A percentile compares a stretch with the other conserved stretches of the same genome.
phyloP scores from a whole-genome alignment of 306 rosid species.

The Abrus precatorius region DNA sequence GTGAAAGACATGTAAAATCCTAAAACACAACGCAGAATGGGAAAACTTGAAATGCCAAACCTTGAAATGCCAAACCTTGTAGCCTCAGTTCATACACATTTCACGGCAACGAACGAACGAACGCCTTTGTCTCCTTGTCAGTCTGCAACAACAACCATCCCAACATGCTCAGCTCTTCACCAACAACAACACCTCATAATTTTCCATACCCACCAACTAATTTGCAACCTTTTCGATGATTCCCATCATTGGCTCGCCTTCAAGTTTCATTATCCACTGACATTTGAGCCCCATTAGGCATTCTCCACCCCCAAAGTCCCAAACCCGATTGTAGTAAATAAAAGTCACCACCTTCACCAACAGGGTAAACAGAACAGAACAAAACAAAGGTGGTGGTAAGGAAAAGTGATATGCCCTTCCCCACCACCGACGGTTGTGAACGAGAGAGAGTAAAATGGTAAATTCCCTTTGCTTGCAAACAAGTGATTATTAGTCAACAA shows the following conservation, averaged over 20 bases:
- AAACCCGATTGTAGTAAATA: background rate
- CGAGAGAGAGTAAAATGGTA: constrained; percentile 16
- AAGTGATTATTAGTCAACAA: background rate
- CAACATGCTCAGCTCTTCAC: constrained; percentile 6
- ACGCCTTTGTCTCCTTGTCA: constrained; percentile 17
- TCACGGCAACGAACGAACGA: constrained; percentile 6
- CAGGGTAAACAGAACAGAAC: background rate
- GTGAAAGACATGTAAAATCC: background rate
- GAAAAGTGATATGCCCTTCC: background rate
- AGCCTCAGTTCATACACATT: constrained; percentile 12
- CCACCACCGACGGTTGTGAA: background rate
- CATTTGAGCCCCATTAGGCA: background rate
- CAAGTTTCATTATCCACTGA: constrained; percentile 3
- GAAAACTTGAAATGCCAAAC: background rate
- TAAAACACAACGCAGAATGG: background rate
- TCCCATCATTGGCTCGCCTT: background rate
- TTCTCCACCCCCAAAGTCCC: background rate
- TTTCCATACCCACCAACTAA: constrained; percentile 44
- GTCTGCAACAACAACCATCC: constrained; percentile 1
- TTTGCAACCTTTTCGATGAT: constrained; percentile 6
- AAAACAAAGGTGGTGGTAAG: background rate
- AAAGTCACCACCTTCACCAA: background rate
- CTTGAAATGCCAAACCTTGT: constrained; percentile 34
- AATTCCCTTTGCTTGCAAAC: background rate
- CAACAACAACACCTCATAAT: constrained; percentile 15